phyloP scores from a whole-genome alignment of 2,329 filamentous ascomycete genomes.

The Diaporthe destruens region DNA sequence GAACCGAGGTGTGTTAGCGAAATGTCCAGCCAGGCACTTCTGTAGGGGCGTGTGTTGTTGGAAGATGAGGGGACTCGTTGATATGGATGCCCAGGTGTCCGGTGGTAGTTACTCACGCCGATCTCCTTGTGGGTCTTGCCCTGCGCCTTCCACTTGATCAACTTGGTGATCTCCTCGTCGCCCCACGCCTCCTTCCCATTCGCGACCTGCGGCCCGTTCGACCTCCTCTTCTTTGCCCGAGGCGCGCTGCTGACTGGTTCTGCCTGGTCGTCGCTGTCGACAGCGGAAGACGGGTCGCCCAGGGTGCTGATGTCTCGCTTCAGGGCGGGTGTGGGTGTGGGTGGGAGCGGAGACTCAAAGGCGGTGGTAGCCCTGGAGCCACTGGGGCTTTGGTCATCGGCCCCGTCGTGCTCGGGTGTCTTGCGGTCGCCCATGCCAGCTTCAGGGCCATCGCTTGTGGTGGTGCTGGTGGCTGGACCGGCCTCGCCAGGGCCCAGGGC shows the following conservation, averaged over 20 bases:
- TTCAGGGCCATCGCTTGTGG: too few relatives aligned
- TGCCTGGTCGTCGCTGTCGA: neutral
- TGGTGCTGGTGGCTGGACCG: neutral
- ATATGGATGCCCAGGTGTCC: neutral
- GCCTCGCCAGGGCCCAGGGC: neutral
- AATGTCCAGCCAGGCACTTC: neutral
- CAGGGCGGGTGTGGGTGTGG: neutral
- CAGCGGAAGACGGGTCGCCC: neutral
- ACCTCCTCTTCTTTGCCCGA: neutral
- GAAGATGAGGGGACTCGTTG: too few relatives aligned
- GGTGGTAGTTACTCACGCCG: conserved; percentile 28
- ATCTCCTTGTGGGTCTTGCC: conserved; percentile 21
- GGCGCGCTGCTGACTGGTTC: too few relatives aligned
- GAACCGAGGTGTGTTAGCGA: neutral
- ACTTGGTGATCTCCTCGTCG: conserved; percentile 26
- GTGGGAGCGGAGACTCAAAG: neutral
- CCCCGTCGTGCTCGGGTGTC: neutral
- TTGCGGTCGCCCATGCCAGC: neutral
- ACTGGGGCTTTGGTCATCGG: neutral
- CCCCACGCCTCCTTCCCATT: conserved; percentile 24
- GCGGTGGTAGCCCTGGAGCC: neutral
- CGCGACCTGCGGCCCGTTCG: neutral
- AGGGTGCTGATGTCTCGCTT: neutral
- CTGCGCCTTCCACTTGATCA: conserved; percentile 18
- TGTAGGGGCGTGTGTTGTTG: neutral